These are phyloP conservation scores for Naumovozyma castellii DNA, from an alignment of 805 yeast genomes.

Conservation along the genomic window DNA sequence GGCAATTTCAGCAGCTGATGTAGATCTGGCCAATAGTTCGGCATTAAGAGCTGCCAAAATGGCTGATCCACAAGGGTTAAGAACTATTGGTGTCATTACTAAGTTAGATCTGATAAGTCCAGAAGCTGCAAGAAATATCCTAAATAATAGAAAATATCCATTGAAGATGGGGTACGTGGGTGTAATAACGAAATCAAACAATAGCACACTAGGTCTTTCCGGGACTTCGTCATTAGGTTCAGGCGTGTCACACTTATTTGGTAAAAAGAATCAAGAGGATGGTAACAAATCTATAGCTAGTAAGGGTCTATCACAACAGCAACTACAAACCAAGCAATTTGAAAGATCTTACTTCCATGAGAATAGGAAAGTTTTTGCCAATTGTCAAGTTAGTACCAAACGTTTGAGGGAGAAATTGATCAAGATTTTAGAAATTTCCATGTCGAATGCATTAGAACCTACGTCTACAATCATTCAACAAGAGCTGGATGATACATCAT, in stretches of 20 bases:
- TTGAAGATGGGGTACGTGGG: constrained; percentile 96
- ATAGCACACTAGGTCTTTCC: constrained; percentile 3
- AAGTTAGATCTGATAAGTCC: constrained; percentile 87
- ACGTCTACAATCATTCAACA: constrained; percentile 77
- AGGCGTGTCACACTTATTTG: constrained; percentile 5
- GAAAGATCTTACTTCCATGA: constrained; percentile 57
- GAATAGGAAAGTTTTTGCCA: constrained; percentile 47
- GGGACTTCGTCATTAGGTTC: not conserved
- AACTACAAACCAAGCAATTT: constrained; percentile 46
- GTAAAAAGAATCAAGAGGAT: constrained; percentile 4
- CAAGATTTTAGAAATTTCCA: constrained; percentile 77
- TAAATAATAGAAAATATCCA: constrained; percentile 78
- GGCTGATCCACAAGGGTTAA: constrained; percentile 89
- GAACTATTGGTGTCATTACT: constrained; percentile 94
- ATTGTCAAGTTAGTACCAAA: constrained; percentile 69
- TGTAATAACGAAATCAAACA: constrained; percentile 80
- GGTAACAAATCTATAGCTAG: not conserved
- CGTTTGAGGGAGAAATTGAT: constrained; percentile 70
- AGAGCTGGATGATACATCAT: constrained; percentile 88
- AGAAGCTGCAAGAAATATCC: constrained; percentile 52
- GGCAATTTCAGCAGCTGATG: constrained; percentile 97
- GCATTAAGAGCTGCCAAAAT: constrained; percentile 82
- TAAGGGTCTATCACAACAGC: constrained; percentile 6
- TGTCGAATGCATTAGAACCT: constrained; percentile 83
- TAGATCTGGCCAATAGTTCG: constrained; percentile 91